These are phyloP conservation scores for Suhomyces vadensis DNA, from an alignment of 805 yeast species.

Conservation along the genomic window DNA sequence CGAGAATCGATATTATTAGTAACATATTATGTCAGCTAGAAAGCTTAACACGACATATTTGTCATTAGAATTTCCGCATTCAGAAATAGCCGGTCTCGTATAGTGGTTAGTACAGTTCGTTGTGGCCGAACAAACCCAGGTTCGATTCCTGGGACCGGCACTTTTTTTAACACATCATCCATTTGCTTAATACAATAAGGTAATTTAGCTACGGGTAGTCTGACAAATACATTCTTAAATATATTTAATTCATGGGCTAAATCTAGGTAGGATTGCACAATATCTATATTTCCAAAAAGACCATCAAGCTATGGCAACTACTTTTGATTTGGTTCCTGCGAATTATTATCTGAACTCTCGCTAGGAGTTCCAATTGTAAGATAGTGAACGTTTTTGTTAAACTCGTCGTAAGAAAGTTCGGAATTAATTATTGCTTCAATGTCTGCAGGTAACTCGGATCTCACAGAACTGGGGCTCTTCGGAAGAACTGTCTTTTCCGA, in stretches of 20 bases:
- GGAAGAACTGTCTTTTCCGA: neutral
- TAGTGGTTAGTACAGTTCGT: conserved; percentile 21
- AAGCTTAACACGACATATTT: no score
- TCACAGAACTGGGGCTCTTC: neutral
- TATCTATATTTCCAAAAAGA: neutral
- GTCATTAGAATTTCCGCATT: neutral
- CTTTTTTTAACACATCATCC: neutral
- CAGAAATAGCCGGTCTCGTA: conserved; percentile 15
- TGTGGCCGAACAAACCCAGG: conserved; percentile 21
- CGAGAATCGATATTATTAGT: no score
- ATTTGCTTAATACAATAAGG: neutral
- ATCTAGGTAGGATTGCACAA: no score
- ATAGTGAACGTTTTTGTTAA: neutral
- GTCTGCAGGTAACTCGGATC: neutral
- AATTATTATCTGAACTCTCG: neutral
- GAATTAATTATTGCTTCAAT: neutral
- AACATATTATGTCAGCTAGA: no score
- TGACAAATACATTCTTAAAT: no score
- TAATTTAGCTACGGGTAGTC: neutral
- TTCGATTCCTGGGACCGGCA: conserved; percentile 22
- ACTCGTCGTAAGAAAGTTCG: neutral
- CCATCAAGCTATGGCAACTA: neutral
- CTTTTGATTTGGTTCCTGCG: neutral
- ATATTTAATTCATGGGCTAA: no score
- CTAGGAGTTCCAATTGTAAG: neutral